Base-by-base conservation (phyloP, 148 eudicot genomes). In the Polygonum aviculare region DNA sequence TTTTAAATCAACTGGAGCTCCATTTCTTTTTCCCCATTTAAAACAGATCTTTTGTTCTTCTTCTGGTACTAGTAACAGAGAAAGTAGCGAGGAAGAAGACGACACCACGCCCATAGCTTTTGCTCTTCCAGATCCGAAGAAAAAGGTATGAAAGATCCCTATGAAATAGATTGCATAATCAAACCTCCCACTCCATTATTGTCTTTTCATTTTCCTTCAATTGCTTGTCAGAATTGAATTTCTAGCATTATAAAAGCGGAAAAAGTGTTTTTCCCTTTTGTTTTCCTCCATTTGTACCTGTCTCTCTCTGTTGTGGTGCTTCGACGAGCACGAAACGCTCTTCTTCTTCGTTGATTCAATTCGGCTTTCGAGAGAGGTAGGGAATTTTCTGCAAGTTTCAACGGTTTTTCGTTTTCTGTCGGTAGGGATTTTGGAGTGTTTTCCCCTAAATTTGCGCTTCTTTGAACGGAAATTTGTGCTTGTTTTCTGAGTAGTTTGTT, bases 81-180 rank as follows among this genome's bases (percentile, higher is more conserved):
- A 35, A 65, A 65, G 70, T 65, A 35, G 40, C 35, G 69, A 60
- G 69, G 38, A 67, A 10, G 72, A 67, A 15, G 44, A 36, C 21
- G 39, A 63, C 44, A 36, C 44, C 15, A 14, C 41, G 19, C n/a
- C 72, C 72, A 67, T 67, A 67, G 72, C 72, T 67, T 67, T 38
- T 67, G 45, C 15, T 67, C 44, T 75, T 79, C 90, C 90, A 87
- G 90, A 89, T 89, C 93, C 93, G 85, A 85, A 87, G 88, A 83
- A 87, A 85, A 81, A 78, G 93, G 90, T 82, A 52, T 62, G 75
- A 86, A 83, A 72, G 74, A 71, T 48, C 52, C 65, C 63, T 19
- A 33, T 35, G 54, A 49, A 75, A 75, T 12, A 79, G 35, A 22
- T 31, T 26, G 62, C 45, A 41, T 14, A 57, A 50, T 67, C 72